Conservation (phyloP, 2,329 filamentous ascomycete species). For the Neoscytalidium dimidiatum region DNA sequence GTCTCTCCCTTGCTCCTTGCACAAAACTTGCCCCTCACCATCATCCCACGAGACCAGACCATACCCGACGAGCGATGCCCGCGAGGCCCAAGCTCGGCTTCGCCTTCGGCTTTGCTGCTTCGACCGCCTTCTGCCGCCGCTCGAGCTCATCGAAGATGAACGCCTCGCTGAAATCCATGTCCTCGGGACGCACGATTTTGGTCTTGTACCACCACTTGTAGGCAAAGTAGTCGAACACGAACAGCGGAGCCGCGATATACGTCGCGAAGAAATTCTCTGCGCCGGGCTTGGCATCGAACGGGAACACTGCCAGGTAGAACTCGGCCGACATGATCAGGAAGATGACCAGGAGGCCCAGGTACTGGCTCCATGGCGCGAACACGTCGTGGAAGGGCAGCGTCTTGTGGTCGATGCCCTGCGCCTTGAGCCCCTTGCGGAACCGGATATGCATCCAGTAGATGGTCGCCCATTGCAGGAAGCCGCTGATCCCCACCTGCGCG, state of each 20-base stretch:
- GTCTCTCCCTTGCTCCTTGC: neutral
- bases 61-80: neutral
- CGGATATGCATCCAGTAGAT: constrained; percentile 35
- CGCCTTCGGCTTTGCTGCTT: neutral
- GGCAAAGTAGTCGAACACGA: constrained; percentile 18
- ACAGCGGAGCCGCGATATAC: constrained; percentile 41
- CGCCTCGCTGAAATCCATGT: constrained; percentile 19
- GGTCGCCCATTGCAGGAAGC: constrained; percentile 39
- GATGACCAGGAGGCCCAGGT: constrained; percentile 24
- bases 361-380: constrained; percentile 18
- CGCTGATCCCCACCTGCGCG: constrained; percentile 29
- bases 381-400: constrained; percentile 19
- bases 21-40: neutral
- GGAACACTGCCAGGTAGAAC: constrained; percentile 52
- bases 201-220: constrained; percentile 20
- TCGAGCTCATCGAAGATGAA: constrained; percentile 14
- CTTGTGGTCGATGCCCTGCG: constrained; percentile 26
- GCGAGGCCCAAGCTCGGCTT: neutral
- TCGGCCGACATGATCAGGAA: constrained; percentile 46
- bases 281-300: constrained; percentile 35
- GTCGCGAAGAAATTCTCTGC: constrained; percentile 51
- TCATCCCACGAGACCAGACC: constrained; percentile 12
- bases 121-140: constrained; percentile 5
- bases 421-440: constrained; percentile 31
- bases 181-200: constrained; percentile 12